Percentiles rank a stretch among this genome's conserved stretches.
These are phyloP conservation scores for Diaporthe helianthi DNA, from an alignment of 2,329 filamentous ascomycete genomes.

Conservation along the genomic window DNA sequence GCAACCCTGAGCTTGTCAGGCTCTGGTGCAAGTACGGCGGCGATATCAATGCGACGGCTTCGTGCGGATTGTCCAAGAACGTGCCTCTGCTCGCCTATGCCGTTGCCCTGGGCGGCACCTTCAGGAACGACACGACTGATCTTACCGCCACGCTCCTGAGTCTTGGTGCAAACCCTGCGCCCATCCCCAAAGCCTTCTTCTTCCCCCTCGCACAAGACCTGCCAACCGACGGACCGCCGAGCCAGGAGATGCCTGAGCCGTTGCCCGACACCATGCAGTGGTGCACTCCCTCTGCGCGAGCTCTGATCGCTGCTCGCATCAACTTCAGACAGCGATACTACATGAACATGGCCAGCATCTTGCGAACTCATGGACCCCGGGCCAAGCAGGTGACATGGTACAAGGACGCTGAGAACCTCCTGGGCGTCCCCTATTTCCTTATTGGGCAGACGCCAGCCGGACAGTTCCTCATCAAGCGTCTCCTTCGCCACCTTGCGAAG, in stretches of 20 bases:
- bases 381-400: slow-evolving; percentile 18
- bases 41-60: neutral
- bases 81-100: slow-evolving; percentile 12
- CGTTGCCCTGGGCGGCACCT: slow-evolving; percentile 2
- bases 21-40: slow-evolving; percentile 20
- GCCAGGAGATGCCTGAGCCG: slow-evolving; percentile 2
- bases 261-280: neutral
- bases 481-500: slow-evolving; percentile 43
- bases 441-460: slow-evolving; percentile 25
- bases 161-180: neutral
- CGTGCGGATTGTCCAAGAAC: neutral
- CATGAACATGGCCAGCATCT: slow-evolving; percentile 17
- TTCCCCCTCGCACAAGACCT: slow-evolving; percentile 9
- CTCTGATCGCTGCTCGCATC: neutral
- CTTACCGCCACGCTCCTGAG: slow-evolving; percentile 13
- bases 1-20: slow-evolving; percentile 11
- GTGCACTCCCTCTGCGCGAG: neutral
- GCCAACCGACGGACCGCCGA: neutral
- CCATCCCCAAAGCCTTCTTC: slow-evolving; percentile 1
- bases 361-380: neutral
- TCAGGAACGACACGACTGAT: slow-evolving; percentile 7
- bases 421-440: slow-evolving; percentile 27
- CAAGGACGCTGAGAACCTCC: slow-evolving; percentile 23
- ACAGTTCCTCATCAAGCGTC: slow-evolving; percentile 18
- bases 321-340: slow-evolving; percentile 20